phyloP scores from a whole-genome alignment of 345 rosid species.

The Erysimum cheiranthoides region DNA sequence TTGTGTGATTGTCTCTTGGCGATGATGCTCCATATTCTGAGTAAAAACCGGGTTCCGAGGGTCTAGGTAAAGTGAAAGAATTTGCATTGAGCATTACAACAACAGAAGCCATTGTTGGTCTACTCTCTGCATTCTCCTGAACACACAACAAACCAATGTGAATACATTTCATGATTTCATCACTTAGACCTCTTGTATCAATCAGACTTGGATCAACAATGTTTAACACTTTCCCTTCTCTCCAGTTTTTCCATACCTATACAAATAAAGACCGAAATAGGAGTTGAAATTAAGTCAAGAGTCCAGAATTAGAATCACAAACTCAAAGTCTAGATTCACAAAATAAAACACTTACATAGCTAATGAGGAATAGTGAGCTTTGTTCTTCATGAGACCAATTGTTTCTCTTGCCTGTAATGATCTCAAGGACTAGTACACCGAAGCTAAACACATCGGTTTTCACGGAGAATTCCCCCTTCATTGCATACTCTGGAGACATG shows the following conservation, averaged over 20 bases:
- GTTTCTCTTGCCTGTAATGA: slow-evolving; percentile 27
- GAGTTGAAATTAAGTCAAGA: neutral
- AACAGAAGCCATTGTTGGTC: slow-evolving; percentile 43
- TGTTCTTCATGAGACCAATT: slow-evolving; percentile 37
- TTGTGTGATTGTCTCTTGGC: neutral
- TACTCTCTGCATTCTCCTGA: slow-evolving; percentile 30
- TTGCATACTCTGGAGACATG: slow-evolving; percentile 32
- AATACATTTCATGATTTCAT: slow-evolving; percentile 33
- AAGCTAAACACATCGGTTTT: slow-evolving; percentile 35
- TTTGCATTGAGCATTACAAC: slow-evolving; percentile 34
- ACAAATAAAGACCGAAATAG: too few relatives aligned
- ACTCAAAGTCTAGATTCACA: neutral
- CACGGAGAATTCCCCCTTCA: slow-evolving; percentile 9
- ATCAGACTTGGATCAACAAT: slow-evolving; percentile 32
- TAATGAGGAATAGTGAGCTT: slow-evolving; percentile 24
- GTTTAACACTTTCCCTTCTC: slow-evolving; percentile 15
- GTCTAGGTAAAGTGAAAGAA: slow-evolving; percentile 21
- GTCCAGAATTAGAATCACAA: neutral
- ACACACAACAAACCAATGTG: slow-evolving; percentile 40
- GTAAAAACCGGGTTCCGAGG: slow-evolving; percentile 17
- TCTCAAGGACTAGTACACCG: slow-evolving; percentile 35
- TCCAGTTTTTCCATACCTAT: slow-evolving; percentile 39
- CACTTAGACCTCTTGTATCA: slow-evolving; percentile 21
- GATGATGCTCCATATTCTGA: neutral
- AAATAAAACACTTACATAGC: slow-evolving; percentile 35